Evolutionary conservation across 129 eudicot species (phyloP), one percentile per base, ranked within the genome.

Genomic region (Glebionis coronaria): DNA sequence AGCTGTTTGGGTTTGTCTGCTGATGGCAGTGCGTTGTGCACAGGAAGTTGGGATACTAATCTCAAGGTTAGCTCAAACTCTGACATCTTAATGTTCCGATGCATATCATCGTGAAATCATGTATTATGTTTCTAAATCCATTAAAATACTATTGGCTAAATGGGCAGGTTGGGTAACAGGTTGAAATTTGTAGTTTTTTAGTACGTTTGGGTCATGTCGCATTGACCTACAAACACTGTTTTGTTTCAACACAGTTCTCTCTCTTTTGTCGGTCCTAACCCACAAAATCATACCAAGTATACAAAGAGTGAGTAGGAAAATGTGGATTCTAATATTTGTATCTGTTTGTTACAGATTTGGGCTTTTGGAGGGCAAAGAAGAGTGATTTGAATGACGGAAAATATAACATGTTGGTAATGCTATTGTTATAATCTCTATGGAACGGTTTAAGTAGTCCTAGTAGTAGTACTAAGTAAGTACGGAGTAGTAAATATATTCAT

Each of bases 11-110:
- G 98, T 53, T 67, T 93, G 75, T 93, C 98, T 20, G 88, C 98
- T 57, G 98, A 93, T 75, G 98, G 98, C 63, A 93, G 95, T 69
- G 98, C 98, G 67, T 83, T 88, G 58, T 93, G 97, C 82, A 88
- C 98, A 64, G 98, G 98, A 77, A 93, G 98, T 79, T 93, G 80
- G 82, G 98, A 93, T 76, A 80, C 94, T 53, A 88, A 84, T 79
- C 86, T 93, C 19, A 93, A 93, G 98, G 98, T 88, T 66, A 80
- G 91, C 69, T 44, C 61, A 25, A 54, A 20, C 63, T 50, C 25
- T 0, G 12, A 2, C 44, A 29, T 52, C n/a, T n/a, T n/a, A n/a
- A n/a, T n/a, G n/a, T n/a, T n/a, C 47, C 15, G 3, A 53, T 53
- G 56, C 18, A 23, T 12, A 5, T 16, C 15, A 27, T 29, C 46